A percentile compares a stretch with the other conserved stretches of the same genome.
Evolutionary conservation across 2,329 filamentous ascomycete genomes (phyloP).

Genomic region (Lithohypha guttulata): DNA sequence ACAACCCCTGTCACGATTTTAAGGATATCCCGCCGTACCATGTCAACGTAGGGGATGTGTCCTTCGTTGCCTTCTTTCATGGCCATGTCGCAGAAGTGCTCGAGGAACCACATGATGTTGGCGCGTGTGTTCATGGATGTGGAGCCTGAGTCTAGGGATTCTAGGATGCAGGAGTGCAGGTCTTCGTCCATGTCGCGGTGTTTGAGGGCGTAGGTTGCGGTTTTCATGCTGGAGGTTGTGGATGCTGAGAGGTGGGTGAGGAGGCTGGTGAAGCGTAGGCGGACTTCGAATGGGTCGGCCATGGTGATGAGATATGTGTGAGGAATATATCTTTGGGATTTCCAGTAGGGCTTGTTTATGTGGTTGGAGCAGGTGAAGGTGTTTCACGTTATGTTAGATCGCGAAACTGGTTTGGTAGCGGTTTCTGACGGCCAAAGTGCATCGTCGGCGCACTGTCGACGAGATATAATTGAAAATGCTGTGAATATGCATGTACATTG

Average conservation of each 20-base stretch:
- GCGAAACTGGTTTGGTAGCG: background rate
- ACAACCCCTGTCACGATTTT: slow-evolving; percentile 86
- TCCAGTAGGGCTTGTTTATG: background rate
- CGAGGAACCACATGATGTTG: slow-evolving; percentile 99
- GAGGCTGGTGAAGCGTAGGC: slow-evolving; percentile 88
- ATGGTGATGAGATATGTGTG: slow-evolving; percentile 29
- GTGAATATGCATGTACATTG: too few species aligned
- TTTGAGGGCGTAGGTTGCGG: slow-evolving; percentile 87
- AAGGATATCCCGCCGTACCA: slow-evolving; percentile 91
- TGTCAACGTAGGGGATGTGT: slow-evolving; percentile 71
- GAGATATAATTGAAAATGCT: too few species aligned
- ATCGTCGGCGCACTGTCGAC: too few species aligned
- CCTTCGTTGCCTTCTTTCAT: slow-evolving; percentile 62
- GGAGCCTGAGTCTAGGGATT: slow-evolving; percentile 69
- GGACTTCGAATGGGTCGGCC: slow-evolving; percentile 92
- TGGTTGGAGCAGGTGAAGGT: background rate
- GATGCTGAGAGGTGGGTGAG: slow-evolving; percentile 86
- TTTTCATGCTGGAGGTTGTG: slow-evolving; percentile 78
- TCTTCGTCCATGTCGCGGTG: slow-evolving; percentile 94
- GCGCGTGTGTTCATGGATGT: slow-evolving; percentile 90
- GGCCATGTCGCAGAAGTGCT: slow-evolving; percentile 82
- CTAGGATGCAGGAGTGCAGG: slow-evolving; percentile 90
- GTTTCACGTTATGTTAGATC: background rate
- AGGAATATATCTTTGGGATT: background rate
- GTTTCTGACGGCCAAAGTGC: background rate